Conservation (phyloP, 2,329 filamentous ascomycete species). For the Aspergillus texensis region DNA sequence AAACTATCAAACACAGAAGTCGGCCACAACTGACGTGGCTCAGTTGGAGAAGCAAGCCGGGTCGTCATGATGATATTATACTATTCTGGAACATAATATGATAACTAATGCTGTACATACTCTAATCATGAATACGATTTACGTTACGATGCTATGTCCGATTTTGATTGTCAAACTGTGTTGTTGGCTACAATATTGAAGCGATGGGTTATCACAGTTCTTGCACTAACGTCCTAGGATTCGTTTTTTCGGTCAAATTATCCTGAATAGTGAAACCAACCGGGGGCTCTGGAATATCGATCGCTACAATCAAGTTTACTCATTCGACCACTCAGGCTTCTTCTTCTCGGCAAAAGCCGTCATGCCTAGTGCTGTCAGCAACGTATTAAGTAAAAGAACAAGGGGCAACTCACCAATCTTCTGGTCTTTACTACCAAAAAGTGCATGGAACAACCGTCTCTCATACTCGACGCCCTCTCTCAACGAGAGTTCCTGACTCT, state of each 20-base stretch:
- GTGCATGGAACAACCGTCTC: conserved; percentile 84
- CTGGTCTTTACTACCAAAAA: conserved; percentile 95
- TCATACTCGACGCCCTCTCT: conserved; percentile 94
- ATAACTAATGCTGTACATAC: conserved; percentile 21
- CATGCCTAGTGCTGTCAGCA: conserved; percentile 59
- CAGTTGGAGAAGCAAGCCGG: conserved; percentile 53
- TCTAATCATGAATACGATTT: conserved; percentile 22
- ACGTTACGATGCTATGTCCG: conserved; percentile 5
- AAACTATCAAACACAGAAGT: conserved; percentile 45
- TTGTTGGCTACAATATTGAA: background rate
- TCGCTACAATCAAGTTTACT: conserved; percentile 50
- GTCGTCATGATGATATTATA: conserved; percentile 5
- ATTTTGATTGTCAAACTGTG: background rate
- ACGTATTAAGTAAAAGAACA: background rate
- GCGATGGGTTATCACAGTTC: background rate
- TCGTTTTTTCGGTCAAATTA: background rate
- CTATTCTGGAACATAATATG: conserved; percentile 13
- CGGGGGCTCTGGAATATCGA: background rate
- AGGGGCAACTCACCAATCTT: conserved; percentile 71
- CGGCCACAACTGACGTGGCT: conserved; percentile 55
- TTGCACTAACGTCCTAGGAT: background rate
- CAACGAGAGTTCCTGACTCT: conserved; percentile 89
- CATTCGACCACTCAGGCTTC: conserved; percentile 86
- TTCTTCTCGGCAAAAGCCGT: conserved; percentile 93
- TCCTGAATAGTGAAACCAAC: background rate